Evolutionary conservation across 2,329 filamentous ascomycete species (phyloP).

Genomic region (Exophiala aquamarina): DNA sequence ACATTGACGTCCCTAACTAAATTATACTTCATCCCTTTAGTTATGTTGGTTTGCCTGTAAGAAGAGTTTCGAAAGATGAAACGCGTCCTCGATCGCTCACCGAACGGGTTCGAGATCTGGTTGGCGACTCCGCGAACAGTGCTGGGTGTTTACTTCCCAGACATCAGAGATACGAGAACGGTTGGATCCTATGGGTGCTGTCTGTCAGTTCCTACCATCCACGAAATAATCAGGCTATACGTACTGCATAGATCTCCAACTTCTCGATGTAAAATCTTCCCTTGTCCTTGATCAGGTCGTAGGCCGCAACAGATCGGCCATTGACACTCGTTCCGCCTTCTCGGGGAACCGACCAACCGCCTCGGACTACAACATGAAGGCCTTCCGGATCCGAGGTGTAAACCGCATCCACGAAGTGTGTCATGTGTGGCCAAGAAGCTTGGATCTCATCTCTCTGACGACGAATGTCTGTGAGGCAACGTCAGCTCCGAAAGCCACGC

Average conservation of each 20-base stretch:
- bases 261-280: conserved; percentile 1
- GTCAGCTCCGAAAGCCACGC: not conserved
- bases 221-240: not conserved
- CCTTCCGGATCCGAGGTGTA: conserved; percentile 2
- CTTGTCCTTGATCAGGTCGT: not conserved
- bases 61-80: too few species aligned
- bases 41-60: too few species aligned
- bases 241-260: not conserved
- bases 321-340: not conserved
- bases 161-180: not conserved
- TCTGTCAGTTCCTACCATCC: not conserved
- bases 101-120: too few species aligned
- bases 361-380: not conserved
- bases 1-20: too few species aligned
- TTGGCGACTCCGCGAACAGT: too few species aligned
- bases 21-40: too few species aligned
- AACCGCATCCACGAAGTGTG: conserved; percentile 1
- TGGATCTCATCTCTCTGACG: not conserved
- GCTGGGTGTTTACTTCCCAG: not conserved
- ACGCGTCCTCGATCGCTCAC: too few species aligned
- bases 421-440: conserved; percentile 2
- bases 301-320: not conserved
- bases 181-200: not conserved
- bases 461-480: not conserved
- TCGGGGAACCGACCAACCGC: not conserved